A percentile compares a stretch with the other conserved stretches of the same genome.
Conservation (phyloP, 345 rosid species). For the Hirschfeldia incana region DNA sequence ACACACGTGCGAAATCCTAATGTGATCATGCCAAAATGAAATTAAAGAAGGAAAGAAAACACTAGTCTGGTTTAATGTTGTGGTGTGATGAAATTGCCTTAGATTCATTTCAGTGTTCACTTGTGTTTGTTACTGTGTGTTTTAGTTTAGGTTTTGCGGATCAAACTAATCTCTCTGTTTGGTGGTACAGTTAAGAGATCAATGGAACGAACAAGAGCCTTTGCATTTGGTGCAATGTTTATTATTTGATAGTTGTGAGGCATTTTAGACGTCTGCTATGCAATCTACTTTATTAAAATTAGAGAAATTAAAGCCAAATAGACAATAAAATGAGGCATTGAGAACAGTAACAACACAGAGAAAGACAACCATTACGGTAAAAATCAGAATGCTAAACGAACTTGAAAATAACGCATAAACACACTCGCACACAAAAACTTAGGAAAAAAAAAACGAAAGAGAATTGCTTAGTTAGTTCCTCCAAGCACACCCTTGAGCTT, state of each 20-base stretch:
- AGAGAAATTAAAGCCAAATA: slow-evolving; percentile 17
- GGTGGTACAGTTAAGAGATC: background rate
- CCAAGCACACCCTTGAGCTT: slow-evolving; percentile 89
- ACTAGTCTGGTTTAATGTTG: background rate
- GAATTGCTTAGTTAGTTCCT: slow-evolving; percentile 54
- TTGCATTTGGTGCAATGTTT: slow-evolving; percentile 2
- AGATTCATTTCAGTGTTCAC: slow-evolving; percentile 4
- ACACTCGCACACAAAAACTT: background rate
- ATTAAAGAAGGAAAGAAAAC: background rate
- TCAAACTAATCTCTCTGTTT: background rate
- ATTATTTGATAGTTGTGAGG: background rate
- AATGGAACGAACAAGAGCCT: background rate
- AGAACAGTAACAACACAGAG: slow-evolving; percentile 2
- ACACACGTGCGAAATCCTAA: slow-evolving; percentile 61
- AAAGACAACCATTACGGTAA: background rate
- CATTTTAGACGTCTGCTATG: slow-evolving; percentile 6
- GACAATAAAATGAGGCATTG: background rate
- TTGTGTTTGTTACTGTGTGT: background rate
- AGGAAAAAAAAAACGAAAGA: background rate
- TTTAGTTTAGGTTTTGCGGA: background rate
- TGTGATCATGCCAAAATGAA: slow-evolving; percentile 43
- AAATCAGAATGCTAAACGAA: slow-evolving; percentile 13
- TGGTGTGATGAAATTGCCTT: background rate
- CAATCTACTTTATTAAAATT: no score
- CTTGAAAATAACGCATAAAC: slow-evolving; percentile 6